Percentiles rank a stretch among this genome's conserved stretches.
Conservation (phyloP, 306 rosid species). For the Styphnolobium japonicum region DNA sequence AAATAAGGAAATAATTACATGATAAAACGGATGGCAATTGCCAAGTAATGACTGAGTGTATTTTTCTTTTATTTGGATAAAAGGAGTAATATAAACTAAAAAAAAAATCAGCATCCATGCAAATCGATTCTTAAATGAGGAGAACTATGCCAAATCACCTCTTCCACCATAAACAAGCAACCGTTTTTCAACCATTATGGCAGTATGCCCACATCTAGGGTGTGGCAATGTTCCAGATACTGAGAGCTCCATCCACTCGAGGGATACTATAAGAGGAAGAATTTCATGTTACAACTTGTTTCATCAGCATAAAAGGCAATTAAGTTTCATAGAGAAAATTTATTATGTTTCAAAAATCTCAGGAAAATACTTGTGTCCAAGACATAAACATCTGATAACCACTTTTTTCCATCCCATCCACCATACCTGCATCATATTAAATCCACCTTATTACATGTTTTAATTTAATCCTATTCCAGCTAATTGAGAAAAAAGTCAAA, state of each 20-base stretch:
- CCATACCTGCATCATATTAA: slow-evolving; percentile 71
- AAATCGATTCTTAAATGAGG: slow-evolving; percentile 10
- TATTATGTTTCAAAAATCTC: background rate
- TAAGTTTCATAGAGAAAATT: background rate
- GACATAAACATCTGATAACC: slow-evolving; percentile 92
- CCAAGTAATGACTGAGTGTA: background rate
- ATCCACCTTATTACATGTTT: slow-evolving; percentile 9
- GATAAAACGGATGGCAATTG: background rate
- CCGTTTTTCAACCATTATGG: slow-evolving; percentile 90
- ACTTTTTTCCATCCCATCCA: slow-evolving; percentile 98
- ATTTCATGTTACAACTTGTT: slow-evolving; percentile 23
- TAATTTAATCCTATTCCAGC: slow-evolving; percentile 10
- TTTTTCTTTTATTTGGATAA: background rate
- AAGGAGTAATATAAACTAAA: background rate
- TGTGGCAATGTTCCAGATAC: slow-evolving; percentile 82
- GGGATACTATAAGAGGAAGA: slow-evolving; percentile 59
- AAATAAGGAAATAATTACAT: background rate
- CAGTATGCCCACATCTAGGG: slow-evolving; percentile 93
- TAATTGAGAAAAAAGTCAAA: background rate
- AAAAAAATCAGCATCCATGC: background rate
- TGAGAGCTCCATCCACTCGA: slow-evolving; percentile 90
- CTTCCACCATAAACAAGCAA: slow-evolving; percentile 94
- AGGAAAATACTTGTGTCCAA: slow-evolving; percentile 79
- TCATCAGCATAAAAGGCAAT: slow-evolving; percentile 13
- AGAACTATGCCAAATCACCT: slow-evolving; percentile 51